Percentiles rank a stretch among this genome's conserved stretches.
Evolutionary conservation across 495 filamentous ascomycete genomes (phyloP).

Genomic region (Aspergillus kassunensis): DNA sequence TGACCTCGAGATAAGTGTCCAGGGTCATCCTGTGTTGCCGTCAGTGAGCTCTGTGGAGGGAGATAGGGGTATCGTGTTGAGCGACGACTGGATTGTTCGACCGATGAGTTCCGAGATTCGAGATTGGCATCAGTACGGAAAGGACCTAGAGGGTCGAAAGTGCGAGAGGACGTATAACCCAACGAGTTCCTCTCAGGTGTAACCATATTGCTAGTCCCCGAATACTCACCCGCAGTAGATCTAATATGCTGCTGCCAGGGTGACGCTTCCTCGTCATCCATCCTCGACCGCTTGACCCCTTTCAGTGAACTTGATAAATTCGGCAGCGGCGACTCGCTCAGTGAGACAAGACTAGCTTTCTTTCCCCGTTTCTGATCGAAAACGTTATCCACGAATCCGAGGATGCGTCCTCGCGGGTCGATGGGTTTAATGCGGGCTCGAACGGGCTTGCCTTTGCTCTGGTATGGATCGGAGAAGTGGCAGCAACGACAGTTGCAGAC

Average conservation of each 20-base stretch:
- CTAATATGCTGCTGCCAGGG: too few species aligned
- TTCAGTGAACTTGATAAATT: too few species aligned
- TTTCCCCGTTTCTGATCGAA: slow-evolving; percentile 23
- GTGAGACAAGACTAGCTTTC: slow-evolving; percentile 8
- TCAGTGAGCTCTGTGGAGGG: neutral
- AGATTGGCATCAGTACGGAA: slow-evolving; percentile 16
- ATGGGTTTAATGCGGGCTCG: slow-evolving; percentile 17
- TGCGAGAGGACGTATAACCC: neutral
- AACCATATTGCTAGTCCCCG: too few species aligned
- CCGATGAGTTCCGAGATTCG: slow-evolving; percentile 1
- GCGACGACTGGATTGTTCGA: neutral
- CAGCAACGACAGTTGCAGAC: slow-evolving; percentile 22
- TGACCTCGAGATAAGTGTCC: neutral
- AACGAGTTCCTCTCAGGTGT: too few species aligned
- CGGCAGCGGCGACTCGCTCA: too few species aligned
- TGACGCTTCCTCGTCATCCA: neutral
- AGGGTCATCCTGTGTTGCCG: neutral
- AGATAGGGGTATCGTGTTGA: neutral
- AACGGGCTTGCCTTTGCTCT: slow-evolving; percentile 18
- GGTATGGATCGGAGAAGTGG: slow-evolving; percentile 17
- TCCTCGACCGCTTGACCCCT: slow-evolving; percentile 10
- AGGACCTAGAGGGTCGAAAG: slow-evolving; percentile 5
- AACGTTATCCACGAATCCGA: slow-evolving; percentile 22
- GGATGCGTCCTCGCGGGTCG: slow-evolving; percentile 17
- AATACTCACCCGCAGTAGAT: too few species aligned